Conservation (phyloP, 2,329 filamentous ascomycete species). For the Cladosporium halotolerans region DNA sequence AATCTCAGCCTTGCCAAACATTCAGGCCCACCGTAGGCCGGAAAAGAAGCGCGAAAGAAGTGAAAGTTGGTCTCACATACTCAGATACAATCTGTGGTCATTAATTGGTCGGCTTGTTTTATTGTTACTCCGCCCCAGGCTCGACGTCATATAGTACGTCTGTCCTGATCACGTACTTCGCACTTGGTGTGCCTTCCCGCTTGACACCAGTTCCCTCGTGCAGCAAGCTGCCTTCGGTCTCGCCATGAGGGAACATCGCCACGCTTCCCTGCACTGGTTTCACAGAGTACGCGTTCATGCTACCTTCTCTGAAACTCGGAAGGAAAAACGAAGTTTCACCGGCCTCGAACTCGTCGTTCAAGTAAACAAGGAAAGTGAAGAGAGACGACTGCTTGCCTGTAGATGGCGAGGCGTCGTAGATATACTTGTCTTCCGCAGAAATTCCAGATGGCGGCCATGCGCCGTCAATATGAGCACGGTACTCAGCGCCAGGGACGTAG, state of each 20-base stretch:
- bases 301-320: constrained; percentile 57
- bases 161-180: constrained; percentile 63
- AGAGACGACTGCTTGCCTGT: constrained; percentile 58
- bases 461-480: constrained; percentile 64
- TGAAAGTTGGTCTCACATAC: not conserved
- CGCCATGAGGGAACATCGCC: constrained; percentile 64
- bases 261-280: constrained; percentile 63
- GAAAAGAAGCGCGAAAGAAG: no score
- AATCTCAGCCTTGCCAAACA: no score
- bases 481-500: constrained; percentile 67
- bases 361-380: constrained; percentile 63
- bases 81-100: not conserved
- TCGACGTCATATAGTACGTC: constrained; percentile 64
- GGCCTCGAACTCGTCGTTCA: constrained; percentile 66
- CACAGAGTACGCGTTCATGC: constrained; percentile 63
- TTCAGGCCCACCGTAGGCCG: no score
- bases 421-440: constrained; percentile 49
- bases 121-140: constrained; percentile 9
- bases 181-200: constrained; percentile 43
- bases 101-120: not conserved
- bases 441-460: constrained; percentile 68
- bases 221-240: constrained; percentile 57
- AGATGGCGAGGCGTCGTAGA: constrained; percentile 60
- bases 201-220: constrained; percentile 66
- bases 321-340: constrained; percentile 68